Evolutionary conservation across 805 yeast genomes (phyloP).

Genomic region (Saturnispora silvae): DNA sequence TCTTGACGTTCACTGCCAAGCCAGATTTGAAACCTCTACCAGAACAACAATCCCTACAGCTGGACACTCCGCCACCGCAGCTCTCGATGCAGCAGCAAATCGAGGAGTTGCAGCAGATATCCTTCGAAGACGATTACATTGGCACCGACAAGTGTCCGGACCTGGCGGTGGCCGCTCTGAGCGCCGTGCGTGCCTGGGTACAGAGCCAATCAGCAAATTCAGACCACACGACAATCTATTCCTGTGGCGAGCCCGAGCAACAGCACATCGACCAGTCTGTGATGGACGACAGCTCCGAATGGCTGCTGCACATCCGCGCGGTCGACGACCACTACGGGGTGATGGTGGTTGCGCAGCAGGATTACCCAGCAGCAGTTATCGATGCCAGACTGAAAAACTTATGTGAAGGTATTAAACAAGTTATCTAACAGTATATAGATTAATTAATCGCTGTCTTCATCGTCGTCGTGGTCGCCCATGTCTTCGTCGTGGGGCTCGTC

Average conservation of each 20-base stretch:
- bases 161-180: conserved; percentile 22
- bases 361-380: conserved; percentile 24
- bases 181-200: conserved; percentile 22
- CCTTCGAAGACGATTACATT: conserved; percentile 19
- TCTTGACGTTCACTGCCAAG: conserved; percentile 21
- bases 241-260: conserved; percentile 19
- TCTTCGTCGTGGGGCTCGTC: conserved; percentile 8
- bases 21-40: too few species aligned
- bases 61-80: too few species aligned
- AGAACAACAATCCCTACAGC: too few species aligned
- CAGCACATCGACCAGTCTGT: too few species aligned
- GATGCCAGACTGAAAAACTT: conserved; percentile 17
- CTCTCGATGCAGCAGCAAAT: conserved; percentile 12
- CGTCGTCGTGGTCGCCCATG: background rate
- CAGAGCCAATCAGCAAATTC: conserved; percentile 8
- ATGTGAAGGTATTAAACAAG: conserved; percentile 3
- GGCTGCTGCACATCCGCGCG: conserved; percentile 17
- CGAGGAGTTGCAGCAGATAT: conserved; percentile 10
- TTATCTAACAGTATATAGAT: too few species aligned
- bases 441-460: too few species aligned
- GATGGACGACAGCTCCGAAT: too few species aligned
- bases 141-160: conserved; percentile 22
- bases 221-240: background rate
- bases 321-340: conserved; percentile 18
- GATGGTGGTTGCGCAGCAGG: conserved; percentile 20